Evolutionary conservation across 805 yeast genomes (phyloP).

Genomic region (Metschnikowia lunata): DNA sequence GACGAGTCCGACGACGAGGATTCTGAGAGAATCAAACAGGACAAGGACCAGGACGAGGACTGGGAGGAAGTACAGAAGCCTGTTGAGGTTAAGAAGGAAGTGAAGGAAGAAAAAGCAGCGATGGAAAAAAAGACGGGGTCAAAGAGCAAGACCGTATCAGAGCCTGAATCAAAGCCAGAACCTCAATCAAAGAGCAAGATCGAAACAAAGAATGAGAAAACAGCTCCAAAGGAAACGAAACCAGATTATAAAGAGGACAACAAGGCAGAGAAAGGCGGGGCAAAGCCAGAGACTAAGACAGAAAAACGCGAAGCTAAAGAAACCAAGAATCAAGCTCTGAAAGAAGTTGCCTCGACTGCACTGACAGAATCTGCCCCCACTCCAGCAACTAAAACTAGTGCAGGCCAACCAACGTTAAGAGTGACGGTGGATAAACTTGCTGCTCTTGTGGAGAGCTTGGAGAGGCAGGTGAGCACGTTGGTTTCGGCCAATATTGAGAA

Average conservation of each 20-base stretch:
- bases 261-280: neutral
- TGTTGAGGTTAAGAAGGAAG: conserved; percentile 7
- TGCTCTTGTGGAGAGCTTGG: conserved; percentile 52
- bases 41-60: conserved; percentile 31
- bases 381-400: conserved; percentile 1
- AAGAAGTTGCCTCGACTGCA: conserved; percentile 6
- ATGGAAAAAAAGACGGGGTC: neutral
- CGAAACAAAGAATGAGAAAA: conserved; percentile 5
- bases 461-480: conserved; percentile 49
- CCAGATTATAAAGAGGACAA: conserved; percentile 3
- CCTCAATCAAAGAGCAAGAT: conserved; percentile 16
- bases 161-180: conserved; percentile 10
- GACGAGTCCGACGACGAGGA: conserved; percentile 40
- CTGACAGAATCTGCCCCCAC: conserved; percentile 3
- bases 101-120: neutral
- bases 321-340: too few species aligned
- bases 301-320: neutral
- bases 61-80: conserved; percentile 40
- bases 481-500: conserved; percentile 55
- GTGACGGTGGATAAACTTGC: conserved; percentile 68
- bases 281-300: neutral
- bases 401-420: conserved; percentile 50
- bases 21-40: conserved; percentile 16
- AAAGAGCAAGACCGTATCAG: conserved; percentile 7
- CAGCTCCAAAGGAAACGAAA: conserved; percentile 7